phyloP scores from a whole-genome alignment of 345 rosid species.

The Hibiscus trionum region DNA sequence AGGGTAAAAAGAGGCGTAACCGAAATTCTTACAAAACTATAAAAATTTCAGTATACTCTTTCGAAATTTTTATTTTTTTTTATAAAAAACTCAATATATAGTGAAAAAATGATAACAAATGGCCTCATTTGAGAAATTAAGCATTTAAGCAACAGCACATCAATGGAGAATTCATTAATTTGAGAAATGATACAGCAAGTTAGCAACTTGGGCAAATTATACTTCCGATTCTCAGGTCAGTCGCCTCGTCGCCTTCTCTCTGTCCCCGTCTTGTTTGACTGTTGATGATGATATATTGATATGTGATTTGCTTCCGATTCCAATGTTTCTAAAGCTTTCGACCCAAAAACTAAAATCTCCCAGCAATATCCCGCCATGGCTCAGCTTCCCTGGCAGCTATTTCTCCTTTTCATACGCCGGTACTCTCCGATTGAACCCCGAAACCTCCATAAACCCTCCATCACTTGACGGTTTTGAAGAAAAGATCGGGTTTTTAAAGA shows the following conservation, averaged over 20 bases:
- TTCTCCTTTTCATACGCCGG: conserved; percentile 31
- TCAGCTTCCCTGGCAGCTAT: conserved; percentile 17
- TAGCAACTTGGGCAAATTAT: background rate
- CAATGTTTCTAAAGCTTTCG: conserved; percentile 27
- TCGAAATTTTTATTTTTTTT: too few relatives aligned
- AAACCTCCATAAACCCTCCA: conserved; percentile 13
- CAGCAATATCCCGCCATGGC: conserved; percentile 23
- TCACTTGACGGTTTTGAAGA: conserved; percentile 20
- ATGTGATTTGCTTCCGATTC: background rate
- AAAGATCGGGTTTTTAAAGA: conserved; percentile 27
- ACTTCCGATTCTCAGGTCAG: background rate
- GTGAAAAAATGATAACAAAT: too few relatives aligned
- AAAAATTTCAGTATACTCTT: too few relatives aligned
- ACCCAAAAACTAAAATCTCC: conserved; percentile 16
- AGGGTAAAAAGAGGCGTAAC: too few relatives aligned
- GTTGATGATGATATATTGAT: background rate
- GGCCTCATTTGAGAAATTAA: too few relatives aligned
- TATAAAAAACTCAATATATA: too few relatives aligned
- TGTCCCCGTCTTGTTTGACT: background rate
- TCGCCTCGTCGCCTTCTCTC: background rate
- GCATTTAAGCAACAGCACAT: too few relatives aligned
- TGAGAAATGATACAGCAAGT: too few relatives aligned
- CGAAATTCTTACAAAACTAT: too few relatives aligned
- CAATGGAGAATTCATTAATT: too few relatives aligned
- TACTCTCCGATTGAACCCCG: conserved; percentile 13